A percentile compares a stretch with the other conserved stretches of the same genome.
phyloP scores from a whole-genome alignment of 148 eudicot species.

The Chenopodium quinoa region DNA sequence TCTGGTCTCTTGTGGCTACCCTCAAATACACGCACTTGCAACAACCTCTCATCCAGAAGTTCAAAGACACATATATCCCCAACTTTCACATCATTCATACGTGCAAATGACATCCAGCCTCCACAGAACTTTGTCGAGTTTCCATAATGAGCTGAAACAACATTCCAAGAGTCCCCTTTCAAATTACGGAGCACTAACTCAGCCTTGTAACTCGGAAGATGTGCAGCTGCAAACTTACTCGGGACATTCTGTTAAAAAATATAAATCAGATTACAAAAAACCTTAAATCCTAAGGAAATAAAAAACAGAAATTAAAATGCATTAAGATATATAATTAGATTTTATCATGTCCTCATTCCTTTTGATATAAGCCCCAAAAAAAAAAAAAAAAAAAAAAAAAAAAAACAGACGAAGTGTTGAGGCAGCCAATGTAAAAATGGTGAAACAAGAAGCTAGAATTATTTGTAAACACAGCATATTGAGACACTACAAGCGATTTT shows the following conservation, averaged over 20 bases:
- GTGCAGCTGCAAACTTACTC: constrained; percentile 59
- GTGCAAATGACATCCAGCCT: constrained; percentile 85
- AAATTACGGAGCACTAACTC: constrained; percentile 62
- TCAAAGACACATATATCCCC: constrained; percentile 87
- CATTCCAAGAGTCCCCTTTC: constrained; percentile 66
- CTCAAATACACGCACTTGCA: constrained; percentile 66
- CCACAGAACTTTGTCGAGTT: constrained; percentile 45
- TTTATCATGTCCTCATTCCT: background rate
- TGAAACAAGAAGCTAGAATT: background rate
- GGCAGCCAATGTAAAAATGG: background rate
- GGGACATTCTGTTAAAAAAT: constrained; percentile 59
- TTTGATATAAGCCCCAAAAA: background rate
- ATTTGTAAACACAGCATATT: background rate
- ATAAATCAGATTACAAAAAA: background rate
- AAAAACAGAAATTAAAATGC: background rate
- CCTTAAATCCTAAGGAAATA: background rate
- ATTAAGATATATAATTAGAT: background rate
- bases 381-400: background rate
- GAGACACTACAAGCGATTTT: background rate
- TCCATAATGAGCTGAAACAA: constrained; percentile 57
- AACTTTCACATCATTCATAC: constrained; percentile 50
- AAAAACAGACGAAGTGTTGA: background rate
- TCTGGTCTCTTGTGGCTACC: constrained; percentile 33
- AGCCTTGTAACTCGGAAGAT: constrained; percentile 61
- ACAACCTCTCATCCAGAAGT: constrained; percentile 59